These are phyloP conservation scores for Rhodosporidiobolus odoratus DNA, from an alignment of 768 basidiomycete species.

Conservation along the genomic window DNA sequence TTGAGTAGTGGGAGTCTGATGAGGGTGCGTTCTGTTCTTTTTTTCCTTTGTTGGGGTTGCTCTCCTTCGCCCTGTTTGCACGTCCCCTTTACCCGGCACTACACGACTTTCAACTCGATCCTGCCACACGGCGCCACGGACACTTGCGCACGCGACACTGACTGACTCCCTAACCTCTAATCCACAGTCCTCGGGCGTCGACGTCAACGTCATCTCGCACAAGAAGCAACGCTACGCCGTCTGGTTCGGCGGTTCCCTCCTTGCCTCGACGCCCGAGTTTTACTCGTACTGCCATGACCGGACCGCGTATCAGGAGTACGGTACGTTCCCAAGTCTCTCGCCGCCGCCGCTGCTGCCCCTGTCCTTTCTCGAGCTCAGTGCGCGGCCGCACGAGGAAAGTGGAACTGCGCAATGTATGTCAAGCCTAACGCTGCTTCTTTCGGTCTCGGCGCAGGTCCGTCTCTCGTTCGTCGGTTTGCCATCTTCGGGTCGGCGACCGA, in stretches of 20 bases:
- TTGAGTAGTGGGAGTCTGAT: constrained; percentile 66
- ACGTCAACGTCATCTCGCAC: constrained; percentile 97
- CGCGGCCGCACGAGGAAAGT: not conserved
- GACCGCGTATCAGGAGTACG: constrained; percentile 33
- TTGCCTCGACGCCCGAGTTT: constrained; percentile 95
- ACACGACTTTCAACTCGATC: not conserved
- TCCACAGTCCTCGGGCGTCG: constrained; percentile 82
- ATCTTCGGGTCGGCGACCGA: constrained; percentile 61
- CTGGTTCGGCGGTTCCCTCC: constrained; percentile 93
- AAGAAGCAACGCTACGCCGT: constrained; percentile 95
- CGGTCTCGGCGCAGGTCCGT: constrained; percentile 55
- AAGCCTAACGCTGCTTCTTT: not conserved
- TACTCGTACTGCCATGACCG: constrained; percentile 69
- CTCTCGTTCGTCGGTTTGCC: constrained; percentile 85
- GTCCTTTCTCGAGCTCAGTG: constrained; percentile 49
- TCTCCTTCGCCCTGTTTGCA: not conserved
- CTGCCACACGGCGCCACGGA: not conserved
- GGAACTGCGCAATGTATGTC: not conserved
- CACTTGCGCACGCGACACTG: not conserved
- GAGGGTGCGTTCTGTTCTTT: constrained; percentile 55
- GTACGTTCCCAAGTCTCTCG: not conserved
- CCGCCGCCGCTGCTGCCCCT: constrained; percentile 63
- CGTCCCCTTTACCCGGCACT: not conserved
- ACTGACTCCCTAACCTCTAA: too few relatives aligned
- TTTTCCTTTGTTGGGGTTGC: not conserved